Percentiles rank a stretch among this genome's conserved stretches.
phyloP scores from a whole-genome alignment of 1,139 yeast species.

The Wickerhamiella pararugosa region DNA sequence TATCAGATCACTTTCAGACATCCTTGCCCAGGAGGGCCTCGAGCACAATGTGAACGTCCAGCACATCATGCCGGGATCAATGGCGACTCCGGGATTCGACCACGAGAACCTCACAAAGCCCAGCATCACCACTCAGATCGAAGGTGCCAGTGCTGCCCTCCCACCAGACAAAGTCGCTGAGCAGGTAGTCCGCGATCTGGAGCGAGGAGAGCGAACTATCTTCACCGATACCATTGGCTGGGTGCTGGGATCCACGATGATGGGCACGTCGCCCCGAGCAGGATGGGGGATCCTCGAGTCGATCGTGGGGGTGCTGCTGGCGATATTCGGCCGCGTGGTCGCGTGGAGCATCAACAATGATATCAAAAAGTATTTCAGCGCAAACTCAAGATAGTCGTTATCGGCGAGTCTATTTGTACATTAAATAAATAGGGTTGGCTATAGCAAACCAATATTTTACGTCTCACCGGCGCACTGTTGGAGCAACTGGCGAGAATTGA shows the following conservation, averaged over 20 bases:
- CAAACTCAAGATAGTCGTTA: constrained; percentile 13
- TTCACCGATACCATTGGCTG: constrained; percentile 82
- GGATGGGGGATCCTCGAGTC: constrained; percentile 32
- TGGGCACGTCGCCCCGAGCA: constrained; percentile 58
- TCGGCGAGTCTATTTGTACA: background rate
- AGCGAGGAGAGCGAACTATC: constrained; percentile 54
- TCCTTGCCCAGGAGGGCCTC: constrained; percentile 66
- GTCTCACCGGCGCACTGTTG: too few species aligned
- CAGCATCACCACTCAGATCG: constrained; percentile 61
- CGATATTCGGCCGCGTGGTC: constrained; percentile 51
- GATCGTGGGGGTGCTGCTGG: constrained; percentile 32
- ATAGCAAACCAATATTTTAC: too few species aligned
- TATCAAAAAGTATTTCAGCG: constrained; percentile 34
- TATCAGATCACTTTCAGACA: constrained; percentile 53
- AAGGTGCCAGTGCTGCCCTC: constrained; percentile 69
- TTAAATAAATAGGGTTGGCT: too few species aligned
- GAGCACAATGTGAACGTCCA: constrained; percentile 42
- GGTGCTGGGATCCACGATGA: constrained; percentile 50
- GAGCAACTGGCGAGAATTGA: too few species aligned
- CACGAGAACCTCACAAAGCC: constrained; percentile 82
- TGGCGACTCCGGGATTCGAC: constrained; percentile 71
- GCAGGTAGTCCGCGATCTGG: constrained; percentile 40
- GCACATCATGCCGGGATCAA: constrained; percentile 75
- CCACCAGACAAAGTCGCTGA: constrained; percentile 53
- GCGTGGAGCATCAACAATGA: constrained; percentile 40